A percentile compares a stretch with the other conserved stretches of the same genome.
phyloP scores from a whole-genome alignment of 1,284 basidiomycete species.

The Agaricales sp. region DNA sequence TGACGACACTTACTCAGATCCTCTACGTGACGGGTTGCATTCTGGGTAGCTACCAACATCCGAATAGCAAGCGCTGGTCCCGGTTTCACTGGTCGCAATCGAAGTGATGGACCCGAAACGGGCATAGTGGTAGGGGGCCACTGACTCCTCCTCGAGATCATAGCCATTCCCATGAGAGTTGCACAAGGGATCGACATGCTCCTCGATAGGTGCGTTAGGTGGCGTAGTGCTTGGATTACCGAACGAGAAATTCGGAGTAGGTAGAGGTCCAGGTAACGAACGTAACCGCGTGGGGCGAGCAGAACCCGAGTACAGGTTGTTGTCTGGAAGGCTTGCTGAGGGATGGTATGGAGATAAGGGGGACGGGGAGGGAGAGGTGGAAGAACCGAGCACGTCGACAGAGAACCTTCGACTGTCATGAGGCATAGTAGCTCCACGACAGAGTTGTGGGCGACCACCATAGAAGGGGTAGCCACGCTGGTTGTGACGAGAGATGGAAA shows the following conservation, averaged over 20 bases:
- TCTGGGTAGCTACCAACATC: constrained; percentile 33
- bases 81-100: constrained; percentile 45
- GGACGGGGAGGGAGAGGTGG: constrained; percentile 26
- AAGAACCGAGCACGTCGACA: constrained; percentile 17
- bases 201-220: constrained; percentile 41
- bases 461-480: constrained; percentile 2
- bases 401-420: constrained; percentile 15
- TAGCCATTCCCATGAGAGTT: constrained; percentile 30
- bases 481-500: constrained; percentile 19
- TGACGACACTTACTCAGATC: constrained; percentile 27
- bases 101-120: constrained; percentile 53
- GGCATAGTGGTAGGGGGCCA: constrained; percentile 34
- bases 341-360: constrained; percentile 28
- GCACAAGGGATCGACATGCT: constrained; percentile 23
- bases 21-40: constrained; percentile 21
- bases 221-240: constrained; percentile 39
- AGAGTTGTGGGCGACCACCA: constrained; percentile 10
- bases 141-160: constrained; percentile 33
- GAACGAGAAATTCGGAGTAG: constrained; percentile 57
- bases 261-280: constrained; percentile 54
- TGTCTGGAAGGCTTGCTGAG: constrained; percentile 36
- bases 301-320: constrained; percentile 37
- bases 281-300: constrained; percentile 40
- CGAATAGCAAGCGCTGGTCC: constrained; percentile 38
- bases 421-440: constrained; percentile 9